Evolutionary conservation across 148 eudicot species (phyloP).

Genomic region (Fagopyrum homotropicum): DNA sequence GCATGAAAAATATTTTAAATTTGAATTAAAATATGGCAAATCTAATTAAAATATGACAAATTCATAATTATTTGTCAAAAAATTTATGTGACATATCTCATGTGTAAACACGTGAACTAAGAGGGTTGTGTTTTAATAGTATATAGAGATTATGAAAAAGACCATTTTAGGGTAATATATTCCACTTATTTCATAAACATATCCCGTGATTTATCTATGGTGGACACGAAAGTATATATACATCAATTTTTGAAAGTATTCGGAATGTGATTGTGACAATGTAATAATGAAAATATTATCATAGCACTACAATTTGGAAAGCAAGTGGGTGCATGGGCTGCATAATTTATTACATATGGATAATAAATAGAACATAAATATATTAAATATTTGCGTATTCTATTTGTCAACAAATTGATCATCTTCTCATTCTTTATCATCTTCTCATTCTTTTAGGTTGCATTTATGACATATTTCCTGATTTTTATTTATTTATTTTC

Average conservation of each 20-base stretch:
- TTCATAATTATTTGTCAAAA: too few relatives aligned
- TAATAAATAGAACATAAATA: background rate
- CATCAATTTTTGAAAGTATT: background rate
- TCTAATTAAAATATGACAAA: too few relatives aligned
- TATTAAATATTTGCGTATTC: background rate
- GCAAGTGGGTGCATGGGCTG: constrained; percentile 2
- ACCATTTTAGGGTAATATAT: too few relatives aligned
- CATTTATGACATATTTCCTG: background rate
- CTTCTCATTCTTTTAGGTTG: background rate
- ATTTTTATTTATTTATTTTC: too few relatives aligned
- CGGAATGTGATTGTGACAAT: background rate
- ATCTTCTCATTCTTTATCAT: background rate
- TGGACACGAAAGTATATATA: background rate
- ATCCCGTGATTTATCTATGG: too few relatives aligned
- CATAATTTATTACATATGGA: background rate
- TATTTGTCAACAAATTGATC: constrained; percentile 1
- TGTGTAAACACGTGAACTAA: too few relatives aligned
- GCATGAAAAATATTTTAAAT: too few relatives aligned
- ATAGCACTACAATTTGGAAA: background rate
- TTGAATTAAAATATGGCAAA: too few relatives aligned
- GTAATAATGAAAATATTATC: constrained; percentile 4
- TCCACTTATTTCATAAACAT: too few relatives aligned
- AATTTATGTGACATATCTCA: too few relatives aligned
- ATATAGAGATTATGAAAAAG: too few relatives aligned
- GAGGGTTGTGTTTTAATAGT: too few relatives aligned